A percentile compares a stretch with the other conserved stretches of the same genome.
Conservation (phyloP, 192 early-diverging fungal species). For the Podila minutissima region DNA sequence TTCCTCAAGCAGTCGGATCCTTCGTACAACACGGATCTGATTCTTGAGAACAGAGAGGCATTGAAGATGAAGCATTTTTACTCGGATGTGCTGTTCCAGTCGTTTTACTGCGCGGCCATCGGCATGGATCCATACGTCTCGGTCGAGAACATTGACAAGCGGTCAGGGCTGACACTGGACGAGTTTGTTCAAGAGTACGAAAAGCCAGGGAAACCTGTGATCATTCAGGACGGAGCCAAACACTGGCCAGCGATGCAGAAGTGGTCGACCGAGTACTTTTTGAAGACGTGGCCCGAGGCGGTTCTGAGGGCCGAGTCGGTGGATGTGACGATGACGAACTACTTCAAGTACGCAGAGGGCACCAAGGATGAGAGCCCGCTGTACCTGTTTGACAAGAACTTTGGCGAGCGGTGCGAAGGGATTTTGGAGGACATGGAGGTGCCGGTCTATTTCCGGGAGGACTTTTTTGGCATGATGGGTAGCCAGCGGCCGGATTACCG, state of each 20-base stretch:
- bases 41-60: slow-evolving; percentile 29
- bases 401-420: slow-evolving; percentile 54
- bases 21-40: slow-evolving; percentile 16
- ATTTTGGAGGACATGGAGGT: slow-evolving; percentile 65
- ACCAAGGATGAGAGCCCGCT: slow-evolving; percentile 69
- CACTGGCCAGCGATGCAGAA: slow-evolving; percentile 67
- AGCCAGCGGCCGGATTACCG: slow-evolving; percentile 70
- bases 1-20: slow-evolving; percentile 50
- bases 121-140: slow-evolving; percentile 53
- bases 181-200: slow-evolving; percentile 62
- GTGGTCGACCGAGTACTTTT: slow-evolving; percentile 66
- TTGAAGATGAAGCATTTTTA: slow-evolving; percentile 61
- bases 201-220: slow-evolving; percentile 64
- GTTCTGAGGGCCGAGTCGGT: slow-evolving; percentile 71
- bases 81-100: slow-evolving; percentile 71
- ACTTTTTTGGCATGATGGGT: slow-evolving; percentile 69
- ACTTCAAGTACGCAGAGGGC: slow-evolving; percentile 58
- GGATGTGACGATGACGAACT: slow-evolving; percentile 64
- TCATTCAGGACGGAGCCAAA: slow-evolving; percentile 70
- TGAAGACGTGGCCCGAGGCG: slow-evolving; percentile 52
- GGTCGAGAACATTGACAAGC: slow-evolving; percentile 60
- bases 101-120: slow-evolving; percentile 62
- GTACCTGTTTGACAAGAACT: slow-evolving; percentile 77
- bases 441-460: slow-evolving; percentile 69
- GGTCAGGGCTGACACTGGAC: slow-evolving; percentile 52